Evolutionary conservation across 148 eudicot genomes (phyloP), one percentile per base, ranked within the genome.

Genomic region (Chenopodium berlandieri): DNA sequence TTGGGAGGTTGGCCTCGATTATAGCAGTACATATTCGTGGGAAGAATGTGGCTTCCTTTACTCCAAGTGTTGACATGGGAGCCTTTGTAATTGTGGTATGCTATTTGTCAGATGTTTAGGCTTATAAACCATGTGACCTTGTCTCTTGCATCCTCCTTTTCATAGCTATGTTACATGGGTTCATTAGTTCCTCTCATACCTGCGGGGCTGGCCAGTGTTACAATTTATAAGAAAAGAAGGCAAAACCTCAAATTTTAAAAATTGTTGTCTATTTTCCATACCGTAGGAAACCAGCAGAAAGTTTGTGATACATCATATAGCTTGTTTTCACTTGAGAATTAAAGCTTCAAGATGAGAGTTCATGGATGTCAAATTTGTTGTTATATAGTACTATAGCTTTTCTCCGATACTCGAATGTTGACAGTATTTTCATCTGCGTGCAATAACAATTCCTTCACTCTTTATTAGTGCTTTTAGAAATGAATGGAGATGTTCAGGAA

Each of bases 41-140:
- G 70, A 97, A 96, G 78, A 92, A 94, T 87, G 84, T 97, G 75
- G 95, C 91, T 14, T 90, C 97, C 13, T 97, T 79, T 80, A 94
- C 99, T 75, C 99, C 98, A 20, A 97, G 99, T 91, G 92, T 91
- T 37, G 99, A 96, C 90, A 97, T 97, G 99, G 98, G 99, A 73
- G 94, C 99, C 20, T 94, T 91, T 86, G 94, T 97, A 44, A 89
- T 97, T 64, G 99, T 97, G 94, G 99, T 97, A 94, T 27, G 81
- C 73, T 71, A 6, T 23, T 72, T 22, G 2, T 20, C 34, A 11
- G 25, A 31, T 4, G 12, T 72, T 77, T 47, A 16, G 27, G 7
- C 46, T 62, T n/a, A 17, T 19, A 4, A 20, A 56, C 62, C 12
- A 65, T 54, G 14, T 23, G 12, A 17, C 62, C 12, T 75, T 67